Conservation (phyloP, 352 stramenopile genomes). For the Pythium rishiriense region DNA sequence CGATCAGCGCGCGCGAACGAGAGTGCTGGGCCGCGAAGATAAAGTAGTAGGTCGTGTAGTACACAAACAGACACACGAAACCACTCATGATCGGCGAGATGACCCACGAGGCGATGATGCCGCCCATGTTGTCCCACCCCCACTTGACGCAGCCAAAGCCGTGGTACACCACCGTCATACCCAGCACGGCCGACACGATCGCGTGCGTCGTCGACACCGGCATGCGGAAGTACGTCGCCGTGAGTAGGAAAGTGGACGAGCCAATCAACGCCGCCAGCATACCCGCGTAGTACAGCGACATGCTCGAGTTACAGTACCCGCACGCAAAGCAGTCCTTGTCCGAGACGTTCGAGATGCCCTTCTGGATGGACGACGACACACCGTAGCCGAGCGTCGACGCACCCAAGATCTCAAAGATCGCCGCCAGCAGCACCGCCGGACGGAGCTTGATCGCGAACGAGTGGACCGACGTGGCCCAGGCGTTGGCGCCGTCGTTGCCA, state of each 20-base stretch:
- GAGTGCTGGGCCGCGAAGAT: constrained; percentile 46
- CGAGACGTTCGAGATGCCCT: constrained; percentile 33
- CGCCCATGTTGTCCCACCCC: constrained; percentile 39
- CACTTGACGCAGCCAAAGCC: constrained; percentile 48
- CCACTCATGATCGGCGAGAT: constrained; percentile 59
- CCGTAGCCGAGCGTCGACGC: constrained; percentile 74
- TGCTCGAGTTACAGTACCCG: constrained; percentile 48
- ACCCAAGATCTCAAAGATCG: constrained; percentile 81
- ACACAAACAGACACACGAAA: constrained; percentile 52
- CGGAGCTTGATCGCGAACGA: constrained; percentile 67
- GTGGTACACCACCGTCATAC: constrained; percentile 54
- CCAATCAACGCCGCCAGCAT: constrained; percentile 64
- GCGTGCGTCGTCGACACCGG: constrained; percentile 79
- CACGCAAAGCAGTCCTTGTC: constrained; percentile 33
- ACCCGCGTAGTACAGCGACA: constrained; percentile 58
- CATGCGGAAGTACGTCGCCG: constrained; percentile 54
- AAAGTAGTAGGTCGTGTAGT: constrained; percentile 43
- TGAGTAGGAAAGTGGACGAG: constrained; percentile 49
- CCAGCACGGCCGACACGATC: constrained; percentile 66
- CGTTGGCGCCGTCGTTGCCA: constrained; percentile 88
- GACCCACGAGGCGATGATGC: constrained; percentile 74
- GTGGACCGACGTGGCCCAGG: constrained; percentile 80
- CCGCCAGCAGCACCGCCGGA: constrained; percentile 65
- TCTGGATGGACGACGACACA: constrained; percentile 78
- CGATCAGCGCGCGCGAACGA: constrained; percentile 32